Evolutionary conservation across 345 rosid species (phyloP).

Genomic region (Euphorbia lathyris): DNA sequence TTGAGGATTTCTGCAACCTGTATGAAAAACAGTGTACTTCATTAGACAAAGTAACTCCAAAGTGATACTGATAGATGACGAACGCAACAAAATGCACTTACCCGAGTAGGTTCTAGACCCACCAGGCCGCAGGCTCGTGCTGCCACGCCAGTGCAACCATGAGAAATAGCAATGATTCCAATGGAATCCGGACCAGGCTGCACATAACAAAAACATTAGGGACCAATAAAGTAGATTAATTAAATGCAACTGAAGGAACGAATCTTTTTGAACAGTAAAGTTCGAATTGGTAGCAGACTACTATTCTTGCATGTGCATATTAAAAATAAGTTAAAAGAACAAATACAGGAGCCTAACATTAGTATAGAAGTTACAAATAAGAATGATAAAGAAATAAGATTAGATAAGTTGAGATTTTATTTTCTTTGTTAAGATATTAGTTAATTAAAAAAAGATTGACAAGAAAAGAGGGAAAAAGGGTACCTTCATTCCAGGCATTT

Average conservation of each 20-base stretch:
- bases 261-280: not conserved
- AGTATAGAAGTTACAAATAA: not conserved
- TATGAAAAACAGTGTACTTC: not conserved
- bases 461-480: constrained; percentile 12
- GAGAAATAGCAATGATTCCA: constrained; percentile 99
- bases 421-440: not conserved
- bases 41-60: not conserved
- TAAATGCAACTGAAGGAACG: not conserved
- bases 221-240: not conserved
- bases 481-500: constrained; percentile 99
- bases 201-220: constrained; percentile 13
- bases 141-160: constrained; percentile 99
- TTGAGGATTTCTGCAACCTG: constrained; percentile 99
- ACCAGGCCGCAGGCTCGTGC: constrained; percentile 99
- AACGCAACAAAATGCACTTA: constrained; percentile 32
- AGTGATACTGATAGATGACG: not conserved
- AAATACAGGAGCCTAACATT: constrained; percentile 1
- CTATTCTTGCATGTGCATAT: not conserved
- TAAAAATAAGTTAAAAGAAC: not conserved
- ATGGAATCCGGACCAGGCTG: constrained; percentile 99
- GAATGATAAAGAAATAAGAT: not conserved
- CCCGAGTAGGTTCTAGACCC: constrained; percentile 99
- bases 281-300: not conserved
- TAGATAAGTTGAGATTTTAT: not conserved
- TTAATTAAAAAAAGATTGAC: not conserved